These are phyloP conservation scores for Penicillium sp. DNA, from an alignment of 2,329 filamentous ascomycete species.

Conservation along the genomic window DNA sequence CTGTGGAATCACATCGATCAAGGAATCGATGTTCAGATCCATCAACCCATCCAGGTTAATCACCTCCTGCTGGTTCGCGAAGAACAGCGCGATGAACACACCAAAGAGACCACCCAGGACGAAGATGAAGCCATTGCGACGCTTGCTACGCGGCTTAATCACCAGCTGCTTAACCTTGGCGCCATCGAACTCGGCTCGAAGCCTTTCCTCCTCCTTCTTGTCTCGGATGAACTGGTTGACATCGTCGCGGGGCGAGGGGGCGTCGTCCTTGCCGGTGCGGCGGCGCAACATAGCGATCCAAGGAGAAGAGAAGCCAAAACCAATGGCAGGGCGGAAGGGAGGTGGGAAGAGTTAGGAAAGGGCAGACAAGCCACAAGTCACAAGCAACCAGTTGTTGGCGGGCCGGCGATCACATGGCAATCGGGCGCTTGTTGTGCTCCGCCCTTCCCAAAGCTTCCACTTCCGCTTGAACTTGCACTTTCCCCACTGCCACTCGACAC, in stretches of 20 bases:
- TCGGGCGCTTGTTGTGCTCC: slow-evolving; percentile 15
- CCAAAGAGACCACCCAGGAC: slow-evolving; percentile 87
- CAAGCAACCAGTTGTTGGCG: slow-evolving; percentile 15
- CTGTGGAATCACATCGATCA: slow-evolving; percentile 86
- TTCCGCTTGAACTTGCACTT: background rate
- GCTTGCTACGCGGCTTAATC: slow-evolving; percentile 61
- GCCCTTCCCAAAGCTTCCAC: slow-evolving; percentile 9
- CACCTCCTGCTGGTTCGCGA: slow-evolving; percentile 85
- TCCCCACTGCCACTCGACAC: slow-evolving; percentile 19
- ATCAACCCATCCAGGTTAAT: slow-evolving; percentile 77
- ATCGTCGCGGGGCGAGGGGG: slow-evolving; percentile 26
- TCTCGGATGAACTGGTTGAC: slow-evolving; percentile 7
- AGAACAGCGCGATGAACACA: slow-evolving; percentile 83
- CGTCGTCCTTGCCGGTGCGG: slow-evolving; percentile 44
- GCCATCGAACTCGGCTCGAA: slow-evolving; percentile 24
- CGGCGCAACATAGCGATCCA: slow-evolving; percentile 43
- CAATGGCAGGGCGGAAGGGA: slow-evolving; percentile 8
- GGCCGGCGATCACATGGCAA: slow-evolving; percentile 32
- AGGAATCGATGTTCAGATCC: slow-evolving; percentile 77
- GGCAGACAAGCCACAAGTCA: slow-evolving; percentile 4
- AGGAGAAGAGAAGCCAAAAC: slow-evolving; percentile 6
- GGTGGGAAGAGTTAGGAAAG: slow-evolving; percentile 9
- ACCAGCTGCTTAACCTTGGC: slow-evolving; percentile 34
- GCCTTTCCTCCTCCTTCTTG: slow-evolving; percentile 23
- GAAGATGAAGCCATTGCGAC: slow-evolving; percentile 82